Percentiles rank a stretch among this genome's conserved stretches.
Conservation (phyloP, 164 flowering plant genomes). For the Euptelea pleiosperma region DNA sequence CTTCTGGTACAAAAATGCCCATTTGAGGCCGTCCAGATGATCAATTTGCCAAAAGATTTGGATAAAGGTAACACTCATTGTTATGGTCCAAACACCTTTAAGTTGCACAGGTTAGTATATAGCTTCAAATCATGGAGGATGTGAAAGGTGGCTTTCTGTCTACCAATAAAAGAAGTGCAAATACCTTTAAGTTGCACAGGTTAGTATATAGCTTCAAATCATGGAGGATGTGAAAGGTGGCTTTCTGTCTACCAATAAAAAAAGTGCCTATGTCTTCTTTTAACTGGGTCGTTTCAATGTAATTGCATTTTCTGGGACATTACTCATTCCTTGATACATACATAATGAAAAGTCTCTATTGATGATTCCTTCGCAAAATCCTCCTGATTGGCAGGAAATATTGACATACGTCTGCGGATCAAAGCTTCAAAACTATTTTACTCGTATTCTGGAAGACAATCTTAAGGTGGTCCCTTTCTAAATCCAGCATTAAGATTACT, state of each 20-base stretch:
- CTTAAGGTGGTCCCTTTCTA: too few relatives aligned
- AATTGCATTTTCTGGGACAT: conserved; percentile 31
- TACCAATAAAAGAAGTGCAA: too few relatives aligned
- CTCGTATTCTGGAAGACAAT: conserved; percentile 85
- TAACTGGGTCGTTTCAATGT: conserved; percentile 78
- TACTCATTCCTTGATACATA: background rate
- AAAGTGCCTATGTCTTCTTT: background rate
- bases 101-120: too few relatives aligned
- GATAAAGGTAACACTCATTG: conserved; percentile 92
- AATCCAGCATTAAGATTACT: too few relatives aligned
- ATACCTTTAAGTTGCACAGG: too few relatives aligned
- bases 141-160: too few relatives aligned
- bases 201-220: conserved; percentile 17
- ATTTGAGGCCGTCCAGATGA: conserved; percentile 85
- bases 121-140: conserved; percentile 87
- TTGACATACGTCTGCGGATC: conserved; percentile 89
- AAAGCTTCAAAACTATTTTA: conserved; percentile 86
- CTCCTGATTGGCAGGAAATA: too few relatives aligned
- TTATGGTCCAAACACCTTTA: too few relatives aligned
- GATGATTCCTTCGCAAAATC: conserved; percentile 50
- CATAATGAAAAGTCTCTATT: background rate
- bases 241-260: background rate
- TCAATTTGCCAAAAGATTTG: conserved; percentile 83
- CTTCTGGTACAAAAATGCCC: conserved; percentile 72
- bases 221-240: background rate